A percentile compares a stretch with the other conserved stretches of the same genome.
Evolutionary conservation across 176 grass and related monocot species (phyloP).

Genomic region (Rhynchospora pubera): DNA sequence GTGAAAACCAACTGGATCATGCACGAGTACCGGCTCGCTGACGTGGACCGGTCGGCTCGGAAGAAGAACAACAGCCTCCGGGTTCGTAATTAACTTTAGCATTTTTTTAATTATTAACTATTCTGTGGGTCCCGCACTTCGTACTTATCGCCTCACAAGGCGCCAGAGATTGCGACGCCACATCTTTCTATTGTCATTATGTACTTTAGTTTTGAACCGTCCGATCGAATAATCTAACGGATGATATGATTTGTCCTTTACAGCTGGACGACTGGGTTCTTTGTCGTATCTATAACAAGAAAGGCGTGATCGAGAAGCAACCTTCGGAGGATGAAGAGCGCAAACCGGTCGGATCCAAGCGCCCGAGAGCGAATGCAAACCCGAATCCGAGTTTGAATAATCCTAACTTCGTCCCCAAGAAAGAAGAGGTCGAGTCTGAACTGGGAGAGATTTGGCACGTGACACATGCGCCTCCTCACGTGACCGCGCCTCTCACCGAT

Average conservation of each 20-base stretch:
- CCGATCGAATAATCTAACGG: not conserved
- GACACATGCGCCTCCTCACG: not conserved
- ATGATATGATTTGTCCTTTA: not conserved
- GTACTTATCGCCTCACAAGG: slow-evolving; percentile 6
- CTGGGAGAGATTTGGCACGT: slow-evolving; percentile 31
- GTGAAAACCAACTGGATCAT: slow-evolving; percentile 99
- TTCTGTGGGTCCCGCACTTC: not conserved
- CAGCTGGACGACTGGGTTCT: slow-evolving; percentile 94
- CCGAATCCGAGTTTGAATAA: not conserved
- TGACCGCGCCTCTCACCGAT: not conserved
- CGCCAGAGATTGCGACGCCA: not conserved
- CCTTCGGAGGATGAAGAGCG: slow-evolving; percentile 21
- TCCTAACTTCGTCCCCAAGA: slow-evolving; percentile 29
- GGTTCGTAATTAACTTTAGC: slow-evolving; percentile 24
- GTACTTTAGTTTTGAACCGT: not conserved
- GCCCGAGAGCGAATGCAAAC: not conserved
- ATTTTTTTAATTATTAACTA: not conserved
- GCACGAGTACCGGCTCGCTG: slow-evolving; percentile 91
- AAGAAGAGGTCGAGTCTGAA: slow-evolving; percentile 35
- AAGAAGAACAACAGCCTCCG: slow-evolving; percentile 69
- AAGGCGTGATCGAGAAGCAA: slow-evolving; percentile 57
- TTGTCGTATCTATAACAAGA: slow-evolving; percentile 98
- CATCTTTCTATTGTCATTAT: slow-evolving; percentile 6
- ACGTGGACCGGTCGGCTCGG: slow-evolving; percentile 51
- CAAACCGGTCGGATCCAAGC: slow-evolving; percentile 19